Percentiles rank a stretch among this genome's conserved stretches.
These are phyloP conservation scores for Ophiostoma novo-ulmi DNA, from an alignment of 2,329 filamentous ascomycete genomes.

Conservation along the genomic window DNA sequence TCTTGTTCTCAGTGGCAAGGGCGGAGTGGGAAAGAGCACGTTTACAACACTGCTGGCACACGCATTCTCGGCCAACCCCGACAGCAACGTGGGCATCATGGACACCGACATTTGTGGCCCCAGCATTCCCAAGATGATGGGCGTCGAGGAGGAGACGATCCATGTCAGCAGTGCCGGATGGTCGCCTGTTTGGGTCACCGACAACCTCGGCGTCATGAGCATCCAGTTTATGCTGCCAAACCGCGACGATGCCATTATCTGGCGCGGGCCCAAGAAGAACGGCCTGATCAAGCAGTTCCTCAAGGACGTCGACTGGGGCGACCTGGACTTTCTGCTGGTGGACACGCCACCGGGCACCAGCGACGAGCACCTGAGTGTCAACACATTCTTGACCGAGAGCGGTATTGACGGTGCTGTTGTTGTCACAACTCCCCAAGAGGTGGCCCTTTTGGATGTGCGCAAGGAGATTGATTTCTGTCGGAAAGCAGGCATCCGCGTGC, in stretches of 20 bases:
- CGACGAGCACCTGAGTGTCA: slow-evolving; percentile 93
- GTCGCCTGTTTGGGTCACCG: slow-evolving; percentile 92
- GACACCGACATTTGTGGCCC: slow-evolving; percentile 97
- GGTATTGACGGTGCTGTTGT: slow-evolving; percentile 91
- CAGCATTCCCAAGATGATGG: slow-evolving; percentile 98
- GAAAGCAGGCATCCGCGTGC: slow-evolving; percentile 82
- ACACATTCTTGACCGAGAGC: slow-evolving; percentile 82
- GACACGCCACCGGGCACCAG: slow-evolving; percentile 94
- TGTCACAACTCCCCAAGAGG: slow-evolving; percentile 92
- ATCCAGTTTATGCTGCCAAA: slow-evolving; percentile 98
- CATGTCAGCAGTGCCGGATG: slow-evolving; percentile 84
- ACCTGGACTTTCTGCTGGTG: slow-evolving; percentile 85
- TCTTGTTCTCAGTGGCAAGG: slow-evolving; percentile 87
- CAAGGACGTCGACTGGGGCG: slow-evolving; percentile 97
- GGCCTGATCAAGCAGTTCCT: slow-evolving; percentile 96
- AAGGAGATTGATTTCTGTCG: slow-evolving; percentile 98
- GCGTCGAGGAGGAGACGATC: slow-evolving; percentile 87
- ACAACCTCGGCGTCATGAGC: slow-evolving; percentile 93
- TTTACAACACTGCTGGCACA: slow-evolving; percentile 46
- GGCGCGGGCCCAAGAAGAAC: slow-evolving; percentile 97
- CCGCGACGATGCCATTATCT: slow-evolving; percentile 91
- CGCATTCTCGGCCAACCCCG: slow-evolving; percentile 81
- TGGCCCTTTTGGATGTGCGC: slow-evolving; percentile 82
- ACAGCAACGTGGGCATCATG: slow-evolving; percentile 84
- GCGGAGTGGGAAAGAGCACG: slow-evolving; percentile 75